Conservation (phyloP, 164 flowering plant species). For the Chimonanthus praecox region DNA sequence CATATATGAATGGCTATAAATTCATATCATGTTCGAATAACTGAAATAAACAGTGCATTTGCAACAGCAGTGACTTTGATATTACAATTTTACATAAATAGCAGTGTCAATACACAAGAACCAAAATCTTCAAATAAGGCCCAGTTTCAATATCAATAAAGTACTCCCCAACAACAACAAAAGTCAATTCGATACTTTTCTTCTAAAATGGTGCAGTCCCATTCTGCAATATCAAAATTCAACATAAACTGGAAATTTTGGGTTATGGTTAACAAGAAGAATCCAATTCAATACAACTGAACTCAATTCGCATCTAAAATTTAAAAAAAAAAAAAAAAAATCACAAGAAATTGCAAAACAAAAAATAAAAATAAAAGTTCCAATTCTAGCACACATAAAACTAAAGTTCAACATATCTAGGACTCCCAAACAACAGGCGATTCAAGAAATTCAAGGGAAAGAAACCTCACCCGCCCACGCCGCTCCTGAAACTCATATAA, state of each 20-base stretch:
- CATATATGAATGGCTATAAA: no score
- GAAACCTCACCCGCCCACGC: constrained; percentile 52
- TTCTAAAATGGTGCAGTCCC: background rate
- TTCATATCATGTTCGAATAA: no score
- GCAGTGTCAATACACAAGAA: no score
- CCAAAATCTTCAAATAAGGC: no score
- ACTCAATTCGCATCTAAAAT: background rate
- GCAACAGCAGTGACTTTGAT: no score
- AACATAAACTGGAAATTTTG: background rate
- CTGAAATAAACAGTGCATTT: no score
- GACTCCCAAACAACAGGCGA: background rate
- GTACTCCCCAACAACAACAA: background rate
- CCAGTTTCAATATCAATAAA: no score
- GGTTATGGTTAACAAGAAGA: background rate
- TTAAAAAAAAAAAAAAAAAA: no score
- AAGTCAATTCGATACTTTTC: background rate
- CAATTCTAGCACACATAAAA: background rate
- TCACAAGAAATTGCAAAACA: no score
- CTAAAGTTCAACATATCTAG: background rate
- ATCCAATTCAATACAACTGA: background rate
- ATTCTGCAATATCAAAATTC: background rate
- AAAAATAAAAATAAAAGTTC: no score
- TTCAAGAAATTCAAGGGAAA: background rate
- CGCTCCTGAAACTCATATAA: constrained; percentile 76
- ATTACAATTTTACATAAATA: no score